Conservation (phyloP, 108 stramenopile genomes). For the Nitzschia sp. region DNA sequence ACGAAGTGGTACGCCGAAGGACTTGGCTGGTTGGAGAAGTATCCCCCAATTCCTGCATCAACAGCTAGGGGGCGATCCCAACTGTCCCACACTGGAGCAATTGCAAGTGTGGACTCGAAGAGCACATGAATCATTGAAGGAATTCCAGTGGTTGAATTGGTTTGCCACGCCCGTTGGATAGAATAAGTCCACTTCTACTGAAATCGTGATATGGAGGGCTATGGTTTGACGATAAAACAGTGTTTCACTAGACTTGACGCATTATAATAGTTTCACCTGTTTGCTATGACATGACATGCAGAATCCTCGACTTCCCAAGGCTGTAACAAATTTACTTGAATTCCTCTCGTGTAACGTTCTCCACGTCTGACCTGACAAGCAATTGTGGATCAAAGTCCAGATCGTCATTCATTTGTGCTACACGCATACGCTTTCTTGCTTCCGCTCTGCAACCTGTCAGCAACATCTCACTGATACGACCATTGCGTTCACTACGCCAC, state of each 20-base stretch:
- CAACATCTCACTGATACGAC: conserved; percentile 83
- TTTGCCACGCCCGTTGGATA: conserved; percentile 41
- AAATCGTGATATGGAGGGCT: no score
- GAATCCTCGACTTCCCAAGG: neutral
- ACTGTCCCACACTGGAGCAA: conserved; percentile 19
- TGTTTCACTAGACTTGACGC: no score
- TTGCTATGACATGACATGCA: neutral
- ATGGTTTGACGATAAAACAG: no score
- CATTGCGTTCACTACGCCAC: conserved; percentile 86
- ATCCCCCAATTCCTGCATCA: conserved; percentile 33
- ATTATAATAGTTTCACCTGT: no score
- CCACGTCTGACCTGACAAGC: conserved; percentile 71
- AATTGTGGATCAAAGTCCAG: conserved; percentile 84
- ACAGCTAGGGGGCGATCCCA: neutral
- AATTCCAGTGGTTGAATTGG: conserved; percentile 45
- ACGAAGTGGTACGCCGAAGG: conserved; percentile 65
- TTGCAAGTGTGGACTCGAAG: conserved; percentile 37
- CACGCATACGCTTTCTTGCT: conserved; percentile 77
- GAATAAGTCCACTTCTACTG: neutral
- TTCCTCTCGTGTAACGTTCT: conserved; percentile 72
- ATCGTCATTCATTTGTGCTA: conserved; percentile 73
- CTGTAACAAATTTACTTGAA: conserved; percentile 58
- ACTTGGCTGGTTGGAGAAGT: conserved; percentile 60
- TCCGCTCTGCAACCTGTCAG: conserved; percentile 78
- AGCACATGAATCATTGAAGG: conserved; percentile 29